Base-by-base conservation (phyloP, 768 basidiomycete species). In the Naganishia antarctica region DNA sequence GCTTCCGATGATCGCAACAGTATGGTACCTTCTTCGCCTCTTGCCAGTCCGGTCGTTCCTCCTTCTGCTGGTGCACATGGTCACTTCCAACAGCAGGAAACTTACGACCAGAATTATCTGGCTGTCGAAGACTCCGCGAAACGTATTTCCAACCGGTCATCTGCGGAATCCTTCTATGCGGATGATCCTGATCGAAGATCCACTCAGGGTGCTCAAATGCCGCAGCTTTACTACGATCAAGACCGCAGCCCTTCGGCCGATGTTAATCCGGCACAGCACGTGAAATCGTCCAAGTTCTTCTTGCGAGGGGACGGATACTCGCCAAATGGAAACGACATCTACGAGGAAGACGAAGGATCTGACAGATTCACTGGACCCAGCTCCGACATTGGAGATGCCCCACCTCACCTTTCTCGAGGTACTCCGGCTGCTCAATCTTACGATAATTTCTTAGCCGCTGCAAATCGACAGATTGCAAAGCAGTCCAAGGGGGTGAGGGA, bases 361-460 rank as follows among this genome's bases (percentile, higher is more conserved):
- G 66, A 70, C 41, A 53, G 65, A 11, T 66, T 63, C 40, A 70
- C 71, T 29, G 70, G 71, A 50, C 72, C 71, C 26, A 72, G 68
- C 29, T 76, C 76, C 13, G 75, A 74, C 44, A 67, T 74, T 40
- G 67, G 65, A 18, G 70, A 72, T 48, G 21, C 18, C 43, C 23
- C 53, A 21, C 40, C 64, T 13, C 47, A 23, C 18, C 23, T 49
- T 5, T 4, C 18, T 23, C 50, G 47, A 5, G 48, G 40, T 8
- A 29, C 61, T n/a, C 47, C 59, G 15, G 68, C 60, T 15, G 65
- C 73, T 50, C 82, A 80, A 65, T 84, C 83, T 9, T 96, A 86
- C 74, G 83, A 82, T 65, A 83, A 86, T 71, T 96, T 96, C 81
- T 78, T 94, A 69, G 87, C 89, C 70, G 85, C 86, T 67, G 92